phyloP scores from a whole-genome alignment of 495 filamentous ascomycete genomes.

The Neurospora pannonica region DNA sequence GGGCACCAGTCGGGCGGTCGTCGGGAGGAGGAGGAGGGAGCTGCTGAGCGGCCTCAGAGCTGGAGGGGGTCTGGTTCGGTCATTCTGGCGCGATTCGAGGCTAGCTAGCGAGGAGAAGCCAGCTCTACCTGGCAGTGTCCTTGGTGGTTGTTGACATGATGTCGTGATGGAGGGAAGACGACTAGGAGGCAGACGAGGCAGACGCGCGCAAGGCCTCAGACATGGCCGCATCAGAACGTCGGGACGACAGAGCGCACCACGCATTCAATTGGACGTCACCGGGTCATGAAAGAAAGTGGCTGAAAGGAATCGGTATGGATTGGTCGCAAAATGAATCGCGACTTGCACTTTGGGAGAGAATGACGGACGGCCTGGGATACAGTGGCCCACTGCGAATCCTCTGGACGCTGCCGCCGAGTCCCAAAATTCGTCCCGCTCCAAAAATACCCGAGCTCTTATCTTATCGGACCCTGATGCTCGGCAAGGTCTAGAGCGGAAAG shows the following conservation, averaged over 20 bases:
- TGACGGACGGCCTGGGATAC: not conserved
- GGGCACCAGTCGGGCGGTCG: not conserved
- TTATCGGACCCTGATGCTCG: not conserved
- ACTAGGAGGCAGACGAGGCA: conserved; percentile 11
- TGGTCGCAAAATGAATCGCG: not conserved
- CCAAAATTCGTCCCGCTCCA: conserved; percentile 6
- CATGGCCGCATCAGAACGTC: conserved; percentile 24
- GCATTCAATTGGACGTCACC: conserved; percentile 19
- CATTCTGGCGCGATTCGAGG: not conserved
- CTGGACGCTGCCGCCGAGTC: not conserved
- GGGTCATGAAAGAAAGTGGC: conserved; percentile 3
- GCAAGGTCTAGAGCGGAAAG: not conserved
- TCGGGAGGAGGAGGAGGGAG: not conserved
- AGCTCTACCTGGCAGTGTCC: not conserved
- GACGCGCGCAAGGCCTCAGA: conserved; percentile 7
- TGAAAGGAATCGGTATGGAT: not conserved
- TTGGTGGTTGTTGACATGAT: not conserved
- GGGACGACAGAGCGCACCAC: conserved; percentile 14
- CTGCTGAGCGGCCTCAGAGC: not conserved
- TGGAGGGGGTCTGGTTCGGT: not conserved
- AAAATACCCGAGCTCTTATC: conserved; percentile 3
- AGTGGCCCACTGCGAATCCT: not conserved
- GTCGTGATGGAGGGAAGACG: not conserved
- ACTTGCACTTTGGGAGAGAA: not conserved
- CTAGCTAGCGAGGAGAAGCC: not conserved